Evolutionary conservation across 257 asterid species (phyloP).

Genomic region (Solanum corneliomulleri): DNA sequence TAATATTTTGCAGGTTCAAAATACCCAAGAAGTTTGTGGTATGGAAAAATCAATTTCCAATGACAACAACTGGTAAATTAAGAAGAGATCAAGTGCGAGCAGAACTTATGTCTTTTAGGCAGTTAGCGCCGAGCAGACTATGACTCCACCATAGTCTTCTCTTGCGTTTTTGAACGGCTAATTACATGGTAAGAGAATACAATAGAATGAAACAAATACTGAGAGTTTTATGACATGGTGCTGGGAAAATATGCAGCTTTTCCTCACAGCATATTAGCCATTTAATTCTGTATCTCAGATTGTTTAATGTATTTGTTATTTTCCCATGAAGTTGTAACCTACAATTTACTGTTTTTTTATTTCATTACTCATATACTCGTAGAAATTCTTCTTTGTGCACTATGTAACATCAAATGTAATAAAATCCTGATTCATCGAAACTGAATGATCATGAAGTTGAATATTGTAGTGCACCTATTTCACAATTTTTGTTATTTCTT

Average conservation of each 20-base stretch:
- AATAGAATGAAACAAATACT: not conserved
- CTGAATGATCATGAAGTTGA: not conserved
- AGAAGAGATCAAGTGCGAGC: slow-evolving; percentile 58
- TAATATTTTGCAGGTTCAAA: slow-evolving; percentile 45
- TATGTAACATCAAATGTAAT: not conserved
- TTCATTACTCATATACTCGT: not conserved
- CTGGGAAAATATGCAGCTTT: not conserved
- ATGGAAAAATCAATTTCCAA: slow-evolving; percentile 58
- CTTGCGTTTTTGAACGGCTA: not conserved
- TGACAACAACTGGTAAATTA: slow-evolving; percentile 71
- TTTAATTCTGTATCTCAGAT: not conserved
- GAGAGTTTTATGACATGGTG: not conserved
- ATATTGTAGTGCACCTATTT: not conserved
- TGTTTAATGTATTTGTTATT: not conserved
- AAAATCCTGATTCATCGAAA: not conserved
- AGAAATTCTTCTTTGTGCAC: not conserved
- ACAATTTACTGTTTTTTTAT: not conserved
- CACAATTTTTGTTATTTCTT: not conserved
- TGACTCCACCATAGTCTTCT: slow-evolving; percentile 3
- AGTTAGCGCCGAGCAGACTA: slow-evolving; percentile 40
- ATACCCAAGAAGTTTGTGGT: slow-evolving; percentile 47
- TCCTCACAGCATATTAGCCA: not conserved
- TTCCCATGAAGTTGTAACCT: not conserved
- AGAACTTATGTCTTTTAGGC: slow-evolving; percentile 31
- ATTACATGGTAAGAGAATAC: not conserved